These are phyloP conservation scores for Cytospora mali DNA, from an alignment of 2,329 filamentous ascomycete species.

Conservation along the genomic window DNA sequence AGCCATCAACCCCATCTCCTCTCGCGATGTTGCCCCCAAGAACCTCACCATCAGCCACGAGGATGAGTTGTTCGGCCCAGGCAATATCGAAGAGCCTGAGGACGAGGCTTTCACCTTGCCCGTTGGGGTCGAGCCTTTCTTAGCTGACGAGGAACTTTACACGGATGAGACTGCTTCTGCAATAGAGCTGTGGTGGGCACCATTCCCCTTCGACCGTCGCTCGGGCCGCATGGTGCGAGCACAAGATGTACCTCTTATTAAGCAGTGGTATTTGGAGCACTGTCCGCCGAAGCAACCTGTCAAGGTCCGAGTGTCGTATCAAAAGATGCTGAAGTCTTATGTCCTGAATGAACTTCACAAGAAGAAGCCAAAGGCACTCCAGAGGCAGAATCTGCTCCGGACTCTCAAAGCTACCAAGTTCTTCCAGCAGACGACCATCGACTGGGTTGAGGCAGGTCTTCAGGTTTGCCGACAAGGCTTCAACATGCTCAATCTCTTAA, in stretches of 20 bases:
- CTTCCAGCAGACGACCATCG: constrained; percentile 98
- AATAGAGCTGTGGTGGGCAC: constrained; percentile 97
- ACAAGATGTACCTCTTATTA: constrained; percentile 94
- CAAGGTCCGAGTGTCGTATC: constrained; percentile 96
- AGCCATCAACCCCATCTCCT: constrained; percentile 97
- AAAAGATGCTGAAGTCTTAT: constrained; percentile 94
- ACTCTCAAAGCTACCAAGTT: constrained; percentile 97
- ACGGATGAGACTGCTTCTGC: constrained; percentile 88
- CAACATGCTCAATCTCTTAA: constrained; percentile 98
- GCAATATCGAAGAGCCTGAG: constrained; percentile 72
- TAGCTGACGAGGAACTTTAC: constrained; percentile 85
- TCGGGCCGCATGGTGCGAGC: constrained; percentile 96
- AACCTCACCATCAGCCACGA: constrained; percentile 92
- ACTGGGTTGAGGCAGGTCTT: constrained; percentile 98
- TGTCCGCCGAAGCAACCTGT: constrained; percentile 85
- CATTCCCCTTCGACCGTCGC: constrained; percentile 90
- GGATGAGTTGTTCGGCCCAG: constrained; percentile 86
- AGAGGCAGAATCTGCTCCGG: constrained; percentile 87
- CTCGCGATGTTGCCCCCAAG: constrained; percentile 88
- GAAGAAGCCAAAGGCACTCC: constrained; percentile 92
- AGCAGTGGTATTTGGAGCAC: constrained; percentile 98
- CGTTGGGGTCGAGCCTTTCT: constrained; percentile 78
- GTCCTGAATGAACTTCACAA: constrained; percentile 97
- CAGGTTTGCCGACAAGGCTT: constrained; percentile 98
- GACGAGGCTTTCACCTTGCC: constrained; percentile 87